Percentiles rank a stretch among this genome's conserved stretches.
Conservation (phyloP, 176 grass and related monocot genomes). For the Eleusine coracana region DNA sequence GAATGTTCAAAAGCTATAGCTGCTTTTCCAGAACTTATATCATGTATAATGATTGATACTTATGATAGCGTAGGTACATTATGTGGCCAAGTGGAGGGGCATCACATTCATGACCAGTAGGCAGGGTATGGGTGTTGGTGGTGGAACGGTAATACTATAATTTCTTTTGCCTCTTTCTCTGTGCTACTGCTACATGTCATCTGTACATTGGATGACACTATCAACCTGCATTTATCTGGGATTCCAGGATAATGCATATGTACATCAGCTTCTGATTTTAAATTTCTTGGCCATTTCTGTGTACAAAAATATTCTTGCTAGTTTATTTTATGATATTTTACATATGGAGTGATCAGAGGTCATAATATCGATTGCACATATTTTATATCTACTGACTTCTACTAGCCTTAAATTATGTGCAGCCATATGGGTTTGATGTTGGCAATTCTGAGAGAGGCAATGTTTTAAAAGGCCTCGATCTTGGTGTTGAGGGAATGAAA, state of each 20-base stretch:
- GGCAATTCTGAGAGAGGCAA: constrained; percentile 88
- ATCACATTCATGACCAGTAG: constrained; percentile 99
- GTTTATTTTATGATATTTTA: not conserved
- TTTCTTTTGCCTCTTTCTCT: constrained; percentile 29
- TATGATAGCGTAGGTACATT: constrained; percentile 80
- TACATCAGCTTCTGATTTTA: constrained; percentile 6
- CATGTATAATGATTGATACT: constrained; percentile 17
- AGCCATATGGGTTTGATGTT: constrained; percentile 97
- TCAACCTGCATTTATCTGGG: not conserved
- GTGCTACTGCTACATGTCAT: not conserved
- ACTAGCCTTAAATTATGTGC: constrained; percentile 43
- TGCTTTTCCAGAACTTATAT: not conserved
- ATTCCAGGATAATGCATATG: not conserved
- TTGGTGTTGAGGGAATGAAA: constrained; percentile 98
- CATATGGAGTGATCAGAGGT: not conserved
- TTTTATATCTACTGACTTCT: not conserved
- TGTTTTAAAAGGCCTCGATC: constrained; percentile 94
- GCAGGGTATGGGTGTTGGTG: constrained; percentile 87
- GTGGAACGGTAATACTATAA: constrained; percentile 70
- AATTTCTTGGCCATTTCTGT: constrained; percentile 12
- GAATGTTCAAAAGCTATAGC: not conserved
- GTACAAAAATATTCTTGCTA: not conserved
- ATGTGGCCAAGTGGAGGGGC: constrained; percentile 97
- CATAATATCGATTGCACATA: not conserved
- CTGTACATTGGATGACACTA: not conserved